Evolutionary conservation across 768 basidiomycete genomes (phyloP), one percentile per base, ranked within the genome.

Genomic region (Tulasnella sp.): DNA sequence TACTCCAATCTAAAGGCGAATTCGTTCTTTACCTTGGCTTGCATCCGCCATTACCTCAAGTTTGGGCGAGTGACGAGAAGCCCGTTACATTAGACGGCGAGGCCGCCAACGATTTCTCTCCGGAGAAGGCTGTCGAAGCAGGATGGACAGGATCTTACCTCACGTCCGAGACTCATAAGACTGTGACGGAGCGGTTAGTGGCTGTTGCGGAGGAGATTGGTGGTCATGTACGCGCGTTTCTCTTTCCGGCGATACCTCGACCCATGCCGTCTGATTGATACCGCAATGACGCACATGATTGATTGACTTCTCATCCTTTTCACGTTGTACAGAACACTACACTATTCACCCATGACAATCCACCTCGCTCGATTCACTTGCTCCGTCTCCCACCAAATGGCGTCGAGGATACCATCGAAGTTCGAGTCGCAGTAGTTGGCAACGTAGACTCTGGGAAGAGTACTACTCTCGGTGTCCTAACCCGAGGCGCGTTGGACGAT

Each of bases 391-490:
- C 92, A 76, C 91, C 93, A 52, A 88, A 88, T 4, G 91, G 86
- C 80, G 90, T 94, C 2, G 89, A 91, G 29, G 83, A 89, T 49
- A 92, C 91, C n/a, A 91, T 93, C 8, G 97, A 99, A 83, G 94
- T 97, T 1, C 89, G 97, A 39, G 94, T 96, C 80, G 96, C 97
- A 0, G 96, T 97, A 1, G 94, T 98, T 6, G 97, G 97, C 3
- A 99, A 81, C 58, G 85, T 85, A 14, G 85, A 86, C 79, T 92
- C 93, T 74, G 97, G 97, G 0, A 99, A 99, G 83, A 94, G 93
- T 2, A 97, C 96, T 22, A 97, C 94, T 14, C 85, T 97, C 22
- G 96, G 96, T 69, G 97, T 99, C 9, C 85, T 99, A 14, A 99
- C 97, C n/a, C 87, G 96, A 82, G 97, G 96, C 87, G 85, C 79